Evolutionary conservation across 2,329 filamentous ascomycete genomes (phyloP), one percentile per base, ranked within the genome.

Genomic region (Penicillium sp.): DNA sequence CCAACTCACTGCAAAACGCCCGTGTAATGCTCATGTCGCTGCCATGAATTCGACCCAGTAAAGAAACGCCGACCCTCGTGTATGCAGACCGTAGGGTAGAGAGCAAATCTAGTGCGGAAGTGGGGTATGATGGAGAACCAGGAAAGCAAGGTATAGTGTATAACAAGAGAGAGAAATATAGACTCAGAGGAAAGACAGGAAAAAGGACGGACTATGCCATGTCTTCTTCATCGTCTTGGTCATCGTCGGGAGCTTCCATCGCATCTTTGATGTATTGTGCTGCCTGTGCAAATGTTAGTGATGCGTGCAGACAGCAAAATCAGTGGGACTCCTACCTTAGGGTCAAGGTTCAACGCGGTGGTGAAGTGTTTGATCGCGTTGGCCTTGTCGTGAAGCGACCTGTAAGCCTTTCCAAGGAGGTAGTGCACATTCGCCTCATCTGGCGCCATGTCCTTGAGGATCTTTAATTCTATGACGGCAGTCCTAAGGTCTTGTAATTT

Each of bases 371-470:
- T 89, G 63, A 99, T 91, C n/a, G 95, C 93, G 70, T 88, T 85
- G 64, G 88, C 88, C 70, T 85, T 85, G 62, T 88, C 82, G 31
- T 82, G 77, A 61, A 88, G 68, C 68, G 82, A 83, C 76, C 88
- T 89, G 76, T 86, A 87, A 61, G 87, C 69, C 66, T 78, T 80
- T 7, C 93, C 96, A 45, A 99, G 87, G 65, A 97, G 82, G 81
- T 97, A 99, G 79, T 97, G 95, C 44, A 99, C 93, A 71, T 93
- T 96, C 5, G 94, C 92, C 76, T 98, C 94, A 72, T 99, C 93
- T 0, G 95, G 94, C 5, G 93, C 93, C 65, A 96, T 84, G 69
- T 96, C 92, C 73, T 96, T 95, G 63, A 99, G 80, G n/a, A 93
- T 85, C 76, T 93, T 88, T 58, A 99, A 82, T 75, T 99, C 95